A percentile compares a stretch with the other conserved stretches of the same genome.
phyloP scores from a whole-genome alignment of 2,329 filamentous ascomycete genomes.

The Neospermospora avenae region DNA sequence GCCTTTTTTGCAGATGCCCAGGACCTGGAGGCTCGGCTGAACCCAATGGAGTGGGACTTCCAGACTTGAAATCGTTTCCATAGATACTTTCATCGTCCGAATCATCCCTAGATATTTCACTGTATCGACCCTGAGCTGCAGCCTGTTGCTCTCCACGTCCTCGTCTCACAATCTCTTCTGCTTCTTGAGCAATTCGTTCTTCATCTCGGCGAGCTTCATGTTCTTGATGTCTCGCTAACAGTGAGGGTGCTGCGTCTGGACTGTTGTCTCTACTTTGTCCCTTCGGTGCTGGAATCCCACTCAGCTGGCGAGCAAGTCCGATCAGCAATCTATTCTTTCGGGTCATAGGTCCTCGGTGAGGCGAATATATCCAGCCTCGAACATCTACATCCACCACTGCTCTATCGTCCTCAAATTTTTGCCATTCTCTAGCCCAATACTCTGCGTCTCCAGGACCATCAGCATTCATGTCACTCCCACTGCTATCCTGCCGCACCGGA shows the following conservation, averaged over 20 bases:
- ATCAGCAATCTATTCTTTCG: constrained; percentile 84
- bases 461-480: constrained; percentile 33
- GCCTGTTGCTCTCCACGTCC: constrained; percentile 69
- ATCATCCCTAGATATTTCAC: constrained; percentile 56
- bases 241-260: constrained; percentile 27
- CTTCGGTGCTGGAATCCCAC: constrained; percentile 65
- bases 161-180: constrained; percentile 69
- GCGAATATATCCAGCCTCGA: constrained; percentile 90
- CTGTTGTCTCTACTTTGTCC: constrained; percentile 30
- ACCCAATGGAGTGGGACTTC: constrained; percentile 18
- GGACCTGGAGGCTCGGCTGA: constrained; percentile 33
- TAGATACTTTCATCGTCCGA: constrained; percentile 37
- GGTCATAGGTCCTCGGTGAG: constrained; percentile 79
- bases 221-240: constrained; percentile 38
- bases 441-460: constrained; percentile 58
- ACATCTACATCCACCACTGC: constrained; percentile 93
- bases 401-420: constrained; percentile 74
- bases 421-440: constrained; percentile 77
- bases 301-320: constrained; percentile 80
- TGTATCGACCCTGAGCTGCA: constrained; percentile 70
- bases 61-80: constrained; percentile 18
- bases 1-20: constrained; percentile 43
- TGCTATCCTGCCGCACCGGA: constrained; percentile 37
- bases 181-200: constrained; percentile 70
- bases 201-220: constrained; percentile 51